A percentile compares a stretch with the other conserved stretches of the same genome.
Conservation (phyloP, 1,139 yeast species). For the Casaregolazyma suthepensis region DNA sequence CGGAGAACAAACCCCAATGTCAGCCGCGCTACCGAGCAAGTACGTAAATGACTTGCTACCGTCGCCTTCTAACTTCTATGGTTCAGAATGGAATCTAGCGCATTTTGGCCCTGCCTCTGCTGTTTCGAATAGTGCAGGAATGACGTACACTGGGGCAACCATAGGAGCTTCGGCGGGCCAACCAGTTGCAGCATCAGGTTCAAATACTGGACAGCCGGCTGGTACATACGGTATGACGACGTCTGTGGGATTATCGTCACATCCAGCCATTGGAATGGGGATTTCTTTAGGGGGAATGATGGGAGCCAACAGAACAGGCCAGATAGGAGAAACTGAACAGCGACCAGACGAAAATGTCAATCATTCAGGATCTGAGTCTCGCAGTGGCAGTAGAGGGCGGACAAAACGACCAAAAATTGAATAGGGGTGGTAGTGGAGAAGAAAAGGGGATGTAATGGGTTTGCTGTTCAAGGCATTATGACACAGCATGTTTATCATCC, state of each 20-base stretch:
- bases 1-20: constrained; percentile 37
- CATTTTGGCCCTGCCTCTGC: constrained; percentile 23
- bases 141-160: background rate
- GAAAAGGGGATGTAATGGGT: background rate
- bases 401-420: background rate
- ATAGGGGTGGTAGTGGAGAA: background rate
- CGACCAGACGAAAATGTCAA: background rate
- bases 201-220: constrained; percentile 2
- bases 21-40: constrained; percentile 37
- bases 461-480: background rate
- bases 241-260: constrained; percentile 1
- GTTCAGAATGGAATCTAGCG: constrained; percentile 31
- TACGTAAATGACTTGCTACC: constrained; percentile 37
- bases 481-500: background rate
- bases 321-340: background rate
- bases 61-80: constrained; percentile 37
- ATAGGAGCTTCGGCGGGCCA: constrained; percentile 1
- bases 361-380: background rate
- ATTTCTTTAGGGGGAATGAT: constrained; percentile 13
- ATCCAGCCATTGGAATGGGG: constrained; percentile 12
- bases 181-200: constrained; percentile 5
- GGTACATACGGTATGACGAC: background rate
- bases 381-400: background rate
- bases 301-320: background rate
- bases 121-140: background rate